A percentile compares a stretch with the other conserved stretches of the same genome.
Conservation (phyloP, 495 filamentous ascomycete genomes). For the Penicillium roqueforti region DNA sequence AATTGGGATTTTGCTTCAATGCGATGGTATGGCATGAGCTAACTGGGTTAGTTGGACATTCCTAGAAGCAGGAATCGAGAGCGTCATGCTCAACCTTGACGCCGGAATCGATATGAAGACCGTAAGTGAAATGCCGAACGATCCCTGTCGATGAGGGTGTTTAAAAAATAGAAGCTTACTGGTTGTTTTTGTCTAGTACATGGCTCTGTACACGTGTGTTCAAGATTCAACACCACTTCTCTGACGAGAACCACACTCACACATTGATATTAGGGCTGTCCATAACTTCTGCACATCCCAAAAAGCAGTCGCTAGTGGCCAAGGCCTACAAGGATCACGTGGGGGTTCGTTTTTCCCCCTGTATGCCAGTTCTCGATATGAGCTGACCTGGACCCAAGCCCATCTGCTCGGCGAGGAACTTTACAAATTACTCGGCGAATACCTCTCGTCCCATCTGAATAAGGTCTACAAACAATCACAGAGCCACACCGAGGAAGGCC, state of each 20-base stretch:
- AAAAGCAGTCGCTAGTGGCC: conserved; percentile 65
- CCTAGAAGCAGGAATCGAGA: conserved; percentile 78
- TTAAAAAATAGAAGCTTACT: conserved; percentile 9
- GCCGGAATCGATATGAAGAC: conserved; percentile 89
- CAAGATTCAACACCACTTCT: conserved; percentile 11
- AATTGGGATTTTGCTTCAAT: background rate
- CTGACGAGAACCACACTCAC: conserved; percentile 18
- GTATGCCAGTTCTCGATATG: background rate
- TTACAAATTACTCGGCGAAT: conserved; percentile 82
- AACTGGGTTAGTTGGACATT: conserved; percentile 69
- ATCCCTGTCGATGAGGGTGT: background rate
- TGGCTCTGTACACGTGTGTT: conserved; percentile 92
- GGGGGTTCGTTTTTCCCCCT: conserved; percentile 57
- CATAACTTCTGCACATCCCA: conserved; percentile 99
- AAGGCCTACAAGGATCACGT: conserved; percentile 59
- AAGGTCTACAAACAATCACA: conserved; percentile 64
- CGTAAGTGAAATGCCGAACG: conserved; percentile 46
- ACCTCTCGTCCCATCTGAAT: conserved; percentile 71
- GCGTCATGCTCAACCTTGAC: conserved; percentile 88
- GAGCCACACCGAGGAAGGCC: conserved; percentile 79
- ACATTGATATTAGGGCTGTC: conserved; percentile 61
- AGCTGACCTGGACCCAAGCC: conserved; percentile 44
- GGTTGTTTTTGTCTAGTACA: conserved; percentile 58
- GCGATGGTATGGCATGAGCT: background rate
- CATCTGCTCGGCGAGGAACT: conserved; percentile 95